These are phyloP conservation scores for Entoloma clypeatum DNA, from an alignment of 1,284 basidiomycete genomes.

Conservation along the genomic window DNA sequence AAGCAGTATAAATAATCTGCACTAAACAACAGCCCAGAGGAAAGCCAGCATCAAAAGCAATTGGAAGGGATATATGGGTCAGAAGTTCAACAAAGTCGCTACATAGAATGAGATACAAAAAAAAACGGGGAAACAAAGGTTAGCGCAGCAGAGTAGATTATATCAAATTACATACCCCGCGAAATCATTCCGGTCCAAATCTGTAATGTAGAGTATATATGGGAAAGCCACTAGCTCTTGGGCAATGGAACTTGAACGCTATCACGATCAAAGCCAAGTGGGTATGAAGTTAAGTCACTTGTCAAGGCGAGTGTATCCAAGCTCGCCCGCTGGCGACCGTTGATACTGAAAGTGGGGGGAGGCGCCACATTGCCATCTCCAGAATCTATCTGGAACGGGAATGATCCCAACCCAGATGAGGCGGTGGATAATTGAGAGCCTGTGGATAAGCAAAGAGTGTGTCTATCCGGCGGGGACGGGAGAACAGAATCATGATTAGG, in stretches of 20 bases:
- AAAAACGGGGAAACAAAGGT: too few relatives aligned
- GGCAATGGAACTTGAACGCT: slow-evolving; percentile 29
- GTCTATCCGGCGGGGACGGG: slow-evolving; percentile 50
- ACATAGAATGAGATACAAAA: too few relatives aligned
- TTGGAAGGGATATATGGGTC: too few relatives aligned
- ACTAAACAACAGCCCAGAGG: too few relatives aligned
- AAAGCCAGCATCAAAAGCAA: too few relatives aligned
- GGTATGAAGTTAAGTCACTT: slow-evolving; percentile 74
- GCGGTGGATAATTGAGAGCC: slow-evolving; percentile 68
- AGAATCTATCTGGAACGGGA: slow-evolving; percentile 80
- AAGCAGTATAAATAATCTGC: too few relatives aligned
- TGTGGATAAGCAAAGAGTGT: slow-evolving; percentile 61
- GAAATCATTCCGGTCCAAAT: slow-evolving; percentile 11
- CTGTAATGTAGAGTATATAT: slow-evolving; percentile 6
- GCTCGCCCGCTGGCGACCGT: slow-evolving; percentile 64
- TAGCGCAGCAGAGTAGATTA: too few relatives aligned
- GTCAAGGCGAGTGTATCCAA: slow-evolving; percentile 78
- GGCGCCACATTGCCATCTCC: slow-evolving; percentile 33
- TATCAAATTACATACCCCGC: slow-evolving; percentile 15
- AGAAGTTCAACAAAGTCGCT: too few relatives aligned
- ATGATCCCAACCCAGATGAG: slow-evolving; percentile 70
- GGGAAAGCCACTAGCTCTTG: slow-evolving; percentile 20
- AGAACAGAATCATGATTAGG: slow-evolving; percentile 25
- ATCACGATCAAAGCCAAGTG: slow-evolving; percentile 63
- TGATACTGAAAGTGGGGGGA: slow-evolving; percentile 37